These are phyloP conservation scores for Candida pseudocylindracea DNA, from an alignment of 1,139 yeast genomes.

Conservation along the genomic window DNA sequence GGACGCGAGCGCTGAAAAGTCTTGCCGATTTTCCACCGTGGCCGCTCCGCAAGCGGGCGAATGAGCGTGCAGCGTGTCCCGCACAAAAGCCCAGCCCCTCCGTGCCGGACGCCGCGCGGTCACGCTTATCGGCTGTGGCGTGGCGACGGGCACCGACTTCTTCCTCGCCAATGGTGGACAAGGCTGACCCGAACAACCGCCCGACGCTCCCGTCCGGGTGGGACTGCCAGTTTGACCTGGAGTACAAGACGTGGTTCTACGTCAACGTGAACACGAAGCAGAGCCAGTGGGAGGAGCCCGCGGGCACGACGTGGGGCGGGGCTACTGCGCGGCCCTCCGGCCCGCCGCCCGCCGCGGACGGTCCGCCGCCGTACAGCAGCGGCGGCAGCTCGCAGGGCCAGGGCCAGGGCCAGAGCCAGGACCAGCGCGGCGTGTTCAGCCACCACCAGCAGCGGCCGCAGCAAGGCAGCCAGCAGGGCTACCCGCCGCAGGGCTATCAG, in stretches of 20 bases:
- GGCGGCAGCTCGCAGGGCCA: constrained; percentile 2
- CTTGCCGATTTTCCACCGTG: too few species aligned
- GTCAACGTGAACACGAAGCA: constrained; percentile 50
- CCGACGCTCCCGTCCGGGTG: constrained; percentile 63
- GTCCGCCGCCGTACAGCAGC: constrained; percentile 2
- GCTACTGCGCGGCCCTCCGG: constrained; percentile 9
- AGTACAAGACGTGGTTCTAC: constrained; percentile 59
- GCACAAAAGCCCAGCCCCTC: too few species aligned
- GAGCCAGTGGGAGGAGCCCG: constrained; percentile 85
- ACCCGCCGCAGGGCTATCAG: constrained; percentile 5
- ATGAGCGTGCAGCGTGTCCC: too few species aligned
- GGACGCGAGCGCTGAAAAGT: too few species aligned
- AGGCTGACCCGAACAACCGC: constrained; percentile 10
- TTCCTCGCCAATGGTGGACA: background rate
- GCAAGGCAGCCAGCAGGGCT: constrained; percentile 7
- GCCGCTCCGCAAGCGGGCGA: too few species aligned
- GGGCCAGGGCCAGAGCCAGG: constrained; percentile 3
- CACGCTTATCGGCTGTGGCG: too few species aligned
- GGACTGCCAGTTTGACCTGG: constrained; percentile 70
- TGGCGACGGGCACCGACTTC: too few species aligned
- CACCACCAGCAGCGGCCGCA: constrained; percentile 1
- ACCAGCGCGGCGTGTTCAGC: constrained; percentile 4
- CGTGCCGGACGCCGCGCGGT: too few species aligned
- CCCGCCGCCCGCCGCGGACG: constrained; percentile 6
- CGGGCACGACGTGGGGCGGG: constrained; percentile 25